Conservation (phyloP, 352 stramenopile genomes). For the Globisporangium sylvaticum region DNA sequence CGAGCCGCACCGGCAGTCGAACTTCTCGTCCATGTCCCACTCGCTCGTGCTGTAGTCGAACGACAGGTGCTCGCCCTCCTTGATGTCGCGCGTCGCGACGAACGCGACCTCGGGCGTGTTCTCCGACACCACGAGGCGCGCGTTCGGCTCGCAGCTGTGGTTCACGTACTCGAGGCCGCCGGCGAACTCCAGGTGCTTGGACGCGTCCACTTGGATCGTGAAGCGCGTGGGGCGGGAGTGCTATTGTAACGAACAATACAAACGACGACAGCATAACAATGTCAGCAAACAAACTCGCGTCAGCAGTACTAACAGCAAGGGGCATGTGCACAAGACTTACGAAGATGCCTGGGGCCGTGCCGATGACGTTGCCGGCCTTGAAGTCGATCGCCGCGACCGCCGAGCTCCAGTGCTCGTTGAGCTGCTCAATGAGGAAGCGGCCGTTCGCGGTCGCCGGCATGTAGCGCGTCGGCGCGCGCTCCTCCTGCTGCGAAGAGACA, state of each 20-base stretch:
- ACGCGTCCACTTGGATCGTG: conserved; percentile 71
- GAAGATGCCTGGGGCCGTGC: conserved; percentile 58
- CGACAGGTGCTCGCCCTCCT: conserved; percentile 66
- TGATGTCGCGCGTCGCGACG: conserved; percentile 71
- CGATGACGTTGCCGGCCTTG: conserved; percentile 58
- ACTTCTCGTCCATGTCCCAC: conserved; percentile 92
- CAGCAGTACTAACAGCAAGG: neutral
- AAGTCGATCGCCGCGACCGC: conserved; percentile 68
- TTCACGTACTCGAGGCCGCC: conserved; percentile 86
- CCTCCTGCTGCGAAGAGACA: conserved; percentile 23
- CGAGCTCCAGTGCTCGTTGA: conserved; percentile 74
- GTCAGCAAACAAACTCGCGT: neutral
- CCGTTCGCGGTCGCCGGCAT: conserved; percentile 55
- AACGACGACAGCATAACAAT: neutral
- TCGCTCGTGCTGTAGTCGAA: conserved; percentile 90
- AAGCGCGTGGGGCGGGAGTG: conserved; percentile 73
- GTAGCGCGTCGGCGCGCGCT: conserved; percentile 41
- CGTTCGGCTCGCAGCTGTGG: conserved; percentile 85
- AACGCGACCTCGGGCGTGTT: conserved; percentile 70
- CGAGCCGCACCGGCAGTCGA: conserved; percentile 76
- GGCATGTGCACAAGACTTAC: conserved; percentile 30
- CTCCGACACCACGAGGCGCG: conserved; percentile 72
- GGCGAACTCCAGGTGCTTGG: conserved; percentile 83
- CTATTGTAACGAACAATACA: neutral
- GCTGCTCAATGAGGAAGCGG: conserved; percentile 68